Percentiles rank a stretch among this genome's conserved stretches.
Conservation (phyloP, 768 basidiomycete species). For the Amanita brunnescens region DNA sequence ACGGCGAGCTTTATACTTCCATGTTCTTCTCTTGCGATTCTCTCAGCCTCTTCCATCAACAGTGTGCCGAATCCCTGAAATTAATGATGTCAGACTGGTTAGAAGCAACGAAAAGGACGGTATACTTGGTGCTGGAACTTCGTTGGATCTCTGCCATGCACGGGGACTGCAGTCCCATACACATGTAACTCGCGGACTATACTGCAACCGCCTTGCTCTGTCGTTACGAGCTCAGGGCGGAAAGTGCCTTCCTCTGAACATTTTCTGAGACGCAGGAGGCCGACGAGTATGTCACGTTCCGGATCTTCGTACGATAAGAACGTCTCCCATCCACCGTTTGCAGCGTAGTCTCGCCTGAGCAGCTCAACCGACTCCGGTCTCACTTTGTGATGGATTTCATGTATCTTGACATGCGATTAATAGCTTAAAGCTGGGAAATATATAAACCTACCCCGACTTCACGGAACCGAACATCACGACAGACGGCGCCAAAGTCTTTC, state of each 20-base stretch:
- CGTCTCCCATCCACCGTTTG: conserved; percentile 99
- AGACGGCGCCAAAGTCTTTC: conserved; percentile 98
- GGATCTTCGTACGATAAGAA: conserved; percentile 99
- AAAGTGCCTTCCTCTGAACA: conserved; percentile 98
- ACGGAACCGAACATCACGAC: conserved; percentile 93
- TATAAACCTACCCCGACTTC: conserved; percentile 85
- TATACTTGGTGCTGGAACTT: conserved; percentile 92
- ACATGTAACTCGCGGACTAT: conserved; percentile 96
- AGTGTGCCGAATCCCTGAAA: conserved; percentile 87
- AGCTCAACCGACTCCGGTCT: conserved; percentile 93
- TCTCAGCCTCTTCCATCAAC: conserved; percentile 98
- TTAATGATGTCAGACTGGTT: conserved; percentile 8
- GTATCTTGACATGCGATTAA: conserved; percentile 49
- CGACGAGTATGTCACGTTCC: conserved; percentile 91
- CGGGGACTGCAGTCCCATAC: conserved; percentile 96
- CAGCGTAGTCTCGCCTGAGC: conserved; percentile 88
- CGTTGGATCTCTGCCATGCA: conserved; percentile 94
- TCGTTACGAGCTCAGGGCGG: conserved; percentile 78
- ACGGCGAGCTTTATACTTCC: conserved; percentile 95
- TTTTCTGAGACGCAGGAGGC: conserved; percentile 83
- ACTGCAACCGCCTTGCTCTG: conserved; percentile 72
- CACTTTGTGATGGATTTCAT: conserved; percentile 98
- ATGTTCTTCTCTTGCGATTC: conserved; percentile 96
- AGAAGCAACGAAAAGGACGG: background rate
- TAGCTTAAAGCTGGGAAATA: conserved; percentile 4